Evolutionary conservation across 768 basidiomycete genomes (phyloP).

Genomic region (Favolaschia claudopus): DNA sequence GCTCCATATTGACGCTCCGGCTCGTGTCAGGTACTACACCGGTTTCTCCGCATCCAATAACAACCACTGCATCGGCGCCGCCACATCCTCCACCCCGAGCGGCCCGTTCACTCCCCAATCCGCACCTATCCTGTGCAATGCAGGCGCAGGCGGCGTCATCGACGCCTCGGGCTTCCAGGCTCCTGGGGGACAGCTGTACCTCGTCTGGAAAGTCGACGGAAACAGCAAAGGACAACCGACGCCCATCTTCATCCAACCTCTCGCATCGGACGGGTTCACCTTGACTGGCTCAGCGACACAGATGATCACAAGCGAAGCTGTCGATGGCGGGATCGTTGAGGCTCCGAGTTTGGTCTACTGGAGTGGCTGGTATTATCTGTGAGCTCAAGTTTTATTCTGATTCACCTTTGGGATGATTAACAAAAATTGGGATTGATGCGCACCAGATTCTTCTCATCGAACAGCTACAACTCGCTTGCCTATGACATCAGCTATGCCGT

Average conservation of each 20-base stretch:
- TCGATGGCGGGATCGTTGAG: constrained; percentile 39
- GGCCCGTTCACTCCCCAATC: constrained; percentile 36
- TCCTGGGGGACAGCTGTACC: constrained; percentile 33
- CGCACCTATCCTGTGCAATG: constrained; percentile 32
- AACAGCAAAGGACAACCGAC: constrained; percentile 37
- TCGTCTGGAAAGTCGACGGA: constrained; percentile 42
- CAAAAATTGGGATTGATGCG: constrained; percentile 27
- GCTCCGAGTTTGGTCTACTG: constrained; percentile 34
- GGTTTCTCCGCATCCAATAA: constrained; percentile 9
- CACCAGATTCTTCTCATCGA: constrained; percentile 38
- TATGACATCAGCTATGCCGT: constrained; percentile 41
- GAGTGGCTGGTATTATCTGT: constrained; percentile 21
- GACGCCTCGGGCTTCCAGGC: constrained; percentile 36
- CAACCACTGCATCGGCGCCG: constrained; percentile 37
- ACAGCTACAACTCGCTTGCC: constrained; percentile 32
- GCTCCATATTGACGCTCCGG: too few species aligned
- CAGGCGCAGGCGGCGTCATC: constrained; percentile 34
- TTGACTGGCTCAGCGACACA: constrained; percentile 29
- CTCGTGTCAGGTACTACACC: constrained; percentile 32
- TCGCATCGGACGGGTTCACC: constrained; percentile 35
- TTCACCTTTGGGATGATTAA: neutral
- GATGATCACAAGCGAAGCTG: constrained; percentile 32
- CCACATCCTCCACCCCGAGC: constrained; percentile 29
- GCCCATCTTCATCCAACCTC: constrained; percentile 37
- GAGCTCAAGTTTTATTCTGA: neutral